Base-by-base conservation (phyloP, 228 moss, liverwort and hornwort genomes). In the Sphagnum fallax region DNA sequence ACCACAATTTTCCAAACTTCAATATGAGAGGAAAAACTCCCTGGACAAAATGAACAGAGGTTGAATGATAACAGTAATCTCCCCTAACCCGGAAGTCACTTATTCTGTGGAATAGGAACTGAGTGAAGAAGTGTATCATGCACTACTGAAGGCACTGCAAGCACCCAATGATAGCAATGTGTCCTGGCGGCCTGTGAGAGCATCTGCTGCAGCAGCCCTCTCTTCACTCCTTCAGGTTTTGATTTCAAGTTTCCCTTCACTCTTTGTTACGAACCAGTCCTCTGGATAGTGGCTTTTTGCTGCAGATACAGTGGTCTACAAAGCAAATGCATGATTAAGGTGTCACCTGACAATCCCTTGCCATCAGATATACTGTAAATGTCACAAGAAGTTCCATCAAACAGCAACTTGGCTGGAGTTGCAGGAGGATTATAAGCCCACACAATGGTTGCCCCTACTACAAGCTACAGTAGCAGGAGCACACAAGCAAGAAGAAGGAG, bases 401-500 rank as follows among this genome's bases (percentile, higher is more conserved):
- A 32, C 32, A 32, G 32, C 32, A 32, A 32, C 32, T 32, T 32
- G 32, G 55, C 12, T 55, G 18, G 67, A 53, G 65, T 84, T 61
- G 63, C 84, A 95, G 95, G 89, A 90, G 73, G 95, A 92, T 48
- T 92, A 87, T 69, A 90, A 95, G 80, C 92, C 92, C 76, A 78
- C 69, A 65, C 85, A 80, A 61, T 95, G 95, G 95, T 79, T 95
- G 73, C 95, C 95, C 65, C 89, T 95, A 74, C 84, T 95, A 65
- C 95, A 92, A 87, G 90, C 95, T 78, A 73, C 95, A 77, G 95
- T 92, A 49, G 84, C 89, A 77, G 95, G 95, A 69, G 88, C 92
- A 32, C 79, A 83, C 70, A 82, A 71, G 79, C 75, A 81, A 77
- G 95, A 89, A 73, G 92, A 92, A 85, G 85, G 82, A 72, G 95